Conservation (phyloP, 2,329 filamentous ascomycete species). For the Hypoxylon sp. region DNA sequence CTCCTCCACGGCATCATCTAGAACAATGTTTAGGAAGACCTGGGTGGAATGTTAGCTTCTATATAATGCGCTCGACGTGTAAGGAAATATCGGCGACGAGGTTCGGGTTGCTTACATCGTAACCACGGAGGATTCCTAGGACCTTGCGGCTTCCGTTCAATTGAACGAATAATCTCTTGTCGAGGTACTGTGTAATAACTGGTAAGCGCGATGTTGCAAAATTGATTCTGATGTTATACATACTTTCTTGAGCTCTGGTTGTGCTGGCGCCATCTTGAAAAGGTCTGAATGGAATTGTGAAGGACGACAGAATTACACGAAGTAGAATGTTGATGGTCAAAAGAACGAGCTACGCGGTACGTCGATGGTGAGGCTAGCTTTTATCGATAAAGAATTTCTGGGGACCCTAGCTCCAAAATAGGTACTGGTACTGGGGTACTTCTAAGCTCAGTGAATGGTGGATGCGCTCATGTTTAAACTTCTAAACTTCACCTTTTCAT, state of each 20-base stretch:
- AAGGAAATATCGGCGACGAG: background rate
- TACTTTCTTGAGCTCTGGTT: slow-evolving; percentile 99
- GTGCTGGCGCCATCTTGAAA: slow-evolving; percentile 91
- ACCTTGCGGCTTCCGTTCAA: slow-evolving; percentile 98
- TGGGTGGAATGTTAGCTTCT: slow-evolving; percentile 50
- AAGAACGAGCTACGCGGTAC: slow-evolving; percentile 16
- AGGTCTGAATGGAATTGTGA: slow-evolving; percentile 7
- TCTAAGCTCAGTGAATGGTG: slow-evolving; percentile 3
- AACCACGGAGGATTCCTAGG: slow-evolving; percentile 90
- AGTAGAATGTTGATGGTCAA: slow-evolving; percentile 20
- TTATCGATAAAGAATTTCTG: slow-evolving; percentile 42
- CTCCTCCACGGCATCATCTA: slow-evolving; percentile 96
- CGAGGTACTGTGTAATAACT: slow-evolving; percentile 78
- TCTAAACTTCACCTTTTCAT: no score
- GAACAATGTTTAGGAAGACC: slow-evolving; percentile 98
- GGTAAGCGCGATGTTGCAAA: slow-evolving; percentile 20
- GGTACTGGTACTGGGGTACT: no score
- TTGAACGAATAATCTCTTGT: slow-evolving; percentile 98
- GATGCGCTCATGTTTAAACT: slow-evolving; percentile 13
- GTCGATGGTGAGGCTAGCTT: slow-evolving; percentile 30
- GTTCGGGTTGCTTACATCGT: slow-evolving; percentile 75
- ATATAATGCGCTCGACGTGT: background rate
- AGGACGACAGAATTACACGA: background rate
- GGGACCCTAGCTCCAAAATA: slow-evolving; percentile 5
- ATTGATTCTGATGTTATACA: slow-evolving; percentile 9